Evolutionary conservation across 2,329 filamentous ascomycete genomes (phyloP).

Genomic region (Trichophyton schoenleinii): DNA sequence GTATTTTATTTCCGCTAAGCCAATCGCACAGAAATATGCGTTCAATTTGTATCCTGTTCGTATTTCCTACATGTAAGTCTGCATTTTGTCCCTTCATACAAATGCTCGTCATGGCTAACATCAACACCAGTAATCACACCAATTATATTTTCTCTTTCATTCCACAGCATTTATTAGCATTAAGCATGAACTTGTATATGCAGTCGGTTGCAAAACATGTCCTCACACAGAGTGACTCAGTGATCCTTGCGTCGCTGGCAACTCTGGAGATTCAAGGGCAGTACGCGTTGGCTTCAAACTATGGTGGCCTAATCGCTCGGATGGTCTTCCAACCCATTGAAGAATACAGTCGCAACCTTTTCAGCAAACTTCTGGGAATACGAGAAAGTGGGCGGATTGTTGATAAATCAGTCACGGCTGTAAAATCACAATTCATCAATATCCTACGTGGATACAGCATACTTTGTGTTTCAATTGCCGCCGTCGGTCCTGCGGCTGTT

Average conservation of each 20-base stretch:
- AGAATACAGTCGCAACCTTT: conserved; percentile 81
- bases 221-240: conserved; percentile 84
- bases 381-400: conserved; percentile 4
- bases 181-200: conserved; percentile 71
- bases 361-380: conserved; percentile 57
- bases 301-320: conserved; percentile 75
- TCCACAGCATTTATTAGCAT: conserved; percentile 54
- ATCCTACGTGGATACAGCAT: conserved; percentile 64
- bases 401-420: conserved; percentile 14
- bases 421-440: conserved; percentile 23
- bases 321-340: conserved; percentile 91
- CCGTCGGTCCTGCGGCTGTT: conserved; percentile 62
- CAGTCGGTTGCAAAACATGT: conserved; percentile 87
- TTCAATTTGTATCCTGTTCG: conserved; percentile 55
- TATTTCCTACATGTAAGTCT: conserved; percentile 32
- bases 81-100: conserved; percentile 9
- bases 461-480: conserved; percentile 54
- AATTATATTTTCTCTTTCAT: conserved; percentile 50
- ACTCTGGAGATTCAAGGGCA: conserved; percentile 71
- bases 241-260: conserved; percentile 69
- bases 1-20: conserved; percentile 52
- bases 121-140: neutral
- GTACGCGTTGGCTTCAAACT: conserved; percentile 89
- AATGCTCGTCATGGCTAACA: neutral
- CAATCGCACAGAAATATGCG: conserved; percentile 42